phyloP scores from a whole-genome alignment of 345 rosid genomes.

The Mangifera indica region DNA sequence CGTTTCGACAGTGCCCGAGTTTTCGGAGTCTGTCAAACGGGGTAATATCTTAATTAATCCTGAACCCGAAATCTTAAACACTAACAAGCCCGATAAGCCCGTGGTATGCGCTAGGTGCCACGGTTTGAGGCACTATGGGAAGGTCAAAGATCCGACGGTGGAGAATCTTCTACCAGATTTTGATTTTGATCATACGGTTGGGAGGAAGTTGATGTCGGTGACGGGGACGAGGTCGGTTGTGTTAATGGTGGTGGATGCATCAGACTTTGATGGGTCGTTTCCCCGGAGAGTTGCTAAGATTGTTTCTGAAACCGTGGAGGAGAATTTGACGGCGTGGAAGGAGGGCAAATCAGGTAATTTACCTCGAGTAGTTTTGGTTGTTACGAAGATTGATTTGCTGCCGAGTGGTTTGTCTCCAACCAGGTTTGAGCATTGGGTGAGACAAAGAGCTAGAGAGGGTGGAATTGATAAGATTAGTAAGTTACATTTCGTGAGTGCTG shows the following conservation, averaged over 20 bases:
- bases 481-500: conserved; percentile 82
- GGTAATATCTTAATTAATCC: conserved; percentile 47
- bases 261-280: conserved; percentile 87
- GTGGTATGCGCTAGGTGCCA: conserved; percentile 90
- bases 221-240: conserved; percentile 77
- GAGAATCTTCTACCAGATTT: conserved; percentile 94
- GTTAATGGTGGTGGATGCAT: conserved; percentile 82
- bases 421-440: conserved; percentile 77
- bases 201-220: conserved; percentile 60
- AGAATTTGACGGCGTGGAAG: conserved; percentile 74
- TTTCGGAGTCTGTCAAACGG: conserved; percentile 54
- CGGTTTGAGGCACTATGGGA: conserved; percentile 82
- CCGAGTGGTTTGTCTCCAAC: conserved; percentile 73
- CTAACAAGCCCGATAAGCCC: conserved; percentile 36
- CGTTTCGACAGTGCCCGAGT: conserved; percentile 55
- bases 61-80: conserved; percentile 19
- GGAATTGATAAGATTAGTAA: conserved; percentile 64
- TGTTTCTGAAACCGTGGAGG: conserved; percentile 65
- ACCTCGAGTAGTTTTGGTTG: conserved; percentile 76
- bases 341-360: conserved; percentile 78
- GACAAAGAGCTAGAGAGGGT: conserved; percentile 80
- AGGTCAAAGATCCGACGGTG: conserved; percentile 70
- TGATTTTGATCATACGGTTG: conserved; percentile 83
- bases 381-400: conserved; percentile 82
- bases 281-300: conserved; percentile 75